phyloP scores from a whole-genome alignment of 176 grass and related monocot species.

The Oryza rufipogon region DNA sequence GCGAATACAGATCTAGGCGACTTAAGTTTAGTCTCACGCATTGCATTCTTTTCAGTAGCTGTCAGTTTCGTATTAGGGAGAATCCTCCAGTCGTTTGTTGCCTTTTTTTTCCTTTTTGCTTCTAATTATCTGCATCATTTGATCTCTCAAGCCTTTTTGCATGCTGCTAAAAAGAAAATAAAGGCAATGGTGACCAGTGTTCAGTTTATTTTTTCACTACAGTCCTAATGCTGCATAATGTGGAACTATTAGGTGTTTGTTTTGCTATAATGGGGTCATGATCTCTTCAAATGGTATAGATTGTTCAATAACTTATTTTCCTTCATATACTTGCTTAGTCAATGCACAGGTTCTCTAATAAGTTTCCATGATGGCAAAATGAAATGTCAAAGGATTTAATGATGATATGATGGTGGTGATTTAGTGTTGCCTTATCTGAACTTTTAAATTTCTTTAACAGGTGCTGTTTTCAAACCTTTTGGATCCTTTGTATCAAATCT shows the following conservation, averaged over 20 bases:
- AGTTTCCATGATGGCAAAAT: constrained; percentile 17
- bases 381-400: constrained; percentile 6
- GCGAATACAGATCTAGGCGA: background rate
- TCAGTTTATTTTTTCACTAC: background rate
- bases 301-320: constrained; percentile 4
- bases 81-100: background rate
- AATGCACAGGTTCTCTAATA: constrained; percentile 22
- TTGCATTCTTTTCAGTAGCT: background rate
- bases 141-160: background rate
- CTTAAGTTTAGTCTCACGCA: background rate
- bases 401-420: background rate
- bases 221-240: background rate
- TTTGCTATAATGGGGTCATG: background rate
- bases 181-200: background rate
- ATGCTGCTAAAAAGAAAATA: background rate
- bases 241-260: background rate
- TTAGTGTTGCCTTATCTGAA: constrained; percentile 30
- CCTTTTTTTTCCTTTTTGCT: background rate
- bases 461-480: constrained; percentile 70
- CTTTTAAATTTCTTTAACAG: constrained; percentile 52
- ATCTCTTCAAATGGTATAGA: background rate
- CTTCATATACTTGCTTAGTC: background rate
- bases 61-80: background rate
- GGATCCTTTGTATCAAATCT: constrained; percentile 95
- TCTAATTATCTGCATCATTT: background rate